phyloP scores from a whole-genome alignment of 371 early-diverging fungal genomes.

The Lichtheimia hyalospora region DNA sequence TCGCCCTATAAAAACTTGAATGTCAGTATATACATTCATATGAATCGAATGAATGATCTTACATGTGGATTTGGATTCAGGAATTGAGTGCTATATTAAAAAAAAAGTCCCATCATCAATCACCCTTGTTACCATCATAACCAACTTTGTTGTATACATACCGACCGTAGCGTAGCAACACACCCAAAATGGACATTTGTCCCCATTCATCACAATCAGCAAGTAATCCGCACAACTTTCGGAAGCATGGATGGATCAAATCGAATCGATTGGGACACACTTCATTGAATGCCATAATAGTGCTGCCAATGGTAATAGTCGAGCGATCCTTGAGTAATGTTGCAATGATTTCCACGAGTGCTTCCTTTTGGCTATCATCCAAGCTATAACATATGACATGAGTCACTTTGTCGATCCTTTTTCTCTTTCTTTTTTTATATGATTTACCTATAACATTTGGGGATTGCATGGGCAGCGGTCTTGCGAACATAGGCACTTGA shows the following conservation, averaged over 20 bases:
- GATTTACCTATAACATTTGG: slow-evolving; percentile 78
- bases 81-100: slow-evolving; percentile 52
- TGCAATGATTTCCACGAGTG: slow-evolving; percentile 75
- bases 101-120: not conserved
- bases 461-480: slow-evolving; percentile 89
- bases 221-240: slow-evolving; percentile 83
- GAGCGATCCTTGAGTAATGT: slow-evolving; percentile 83
- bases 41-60: slow-evolving; percentile 5
- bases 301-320: slow-evolving; percentile 84
- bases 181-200: slow-evolving; percentile 81
- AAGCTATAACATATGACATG: slow-evolving; percentile 46
- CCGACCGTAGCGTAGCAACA: slow-evolving; percentile 82
- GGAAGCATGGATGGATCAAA: slow-evolving; percentile 85
- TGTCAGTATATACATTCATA: too few relatives aligned
- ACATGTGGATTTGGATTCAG: slow-evolving; percentile 58
- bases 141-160: slow-evolving; percentile 16
- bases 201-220: slow-evolving; percentile 95
- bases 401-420: not conserved
- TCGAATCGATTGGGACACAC: slow-evolving; percentile 86
- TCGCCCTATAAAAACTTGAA: slow-evolving; percentile 22
- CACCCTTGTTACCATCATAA: not conserved
- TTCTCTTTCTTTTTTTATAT: not conserved
- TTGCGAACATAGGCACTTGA: slow-evolving; percentile 92
- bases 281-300: slow-evolving; percentile 83
- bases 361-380: slow-evolving; percentile 76